A percentile compares a stretch with the other conserved stretches of the same genome.
phyloP scores from a whole-genome alignment of 768 basidiomycete genomes.

The Leucogyrophana mollusca region DNA sequence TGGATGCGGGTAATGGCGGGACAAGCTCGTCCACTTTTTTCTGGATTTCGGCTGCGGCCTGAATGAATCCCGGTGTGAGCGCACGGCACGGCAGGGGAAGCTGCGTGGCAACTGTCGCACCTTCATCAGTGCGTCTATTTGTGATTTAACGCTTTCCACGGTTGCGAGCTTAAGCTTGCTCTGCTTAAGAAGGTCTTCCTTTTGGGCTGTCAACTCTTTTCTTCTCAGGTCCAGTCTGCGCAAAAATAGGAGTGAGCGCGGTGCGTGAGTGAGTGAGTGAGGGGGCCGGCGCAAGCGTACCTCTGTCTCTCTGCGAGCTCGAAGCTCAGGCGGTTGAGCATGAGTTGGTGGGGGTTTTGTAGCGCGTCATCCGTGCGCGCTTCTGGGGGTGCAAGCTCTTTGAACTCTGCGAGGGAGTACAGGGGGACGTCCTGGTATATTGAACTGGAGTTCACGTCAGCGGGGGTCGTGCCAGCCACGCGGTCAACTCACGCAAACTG shows the following conservation, averaged over 20 bases:
- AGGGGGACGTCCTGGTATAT: slow-evolving; percentile 87
- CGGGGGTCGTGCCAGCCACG: background rate
- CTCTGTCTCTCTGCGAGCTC: slow-evolving; percentile 87
- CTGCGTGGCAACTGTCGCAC: slow-evolving; percentile 30
- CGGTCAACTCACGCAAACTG: slow-evolving; percentile 75
- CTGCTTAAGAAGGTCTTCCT: slow-evolving; percentile 79
- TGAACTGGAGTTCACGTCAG: slow-evolving; percentile 47
- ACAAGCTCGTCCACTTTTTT: slow-evolving; percentile 75
- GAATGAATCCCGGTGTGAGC: slow-evolving; percentile 10
- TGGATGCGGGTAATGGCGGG: slow-evolving; percentile 36
- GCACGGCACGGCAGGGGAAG: slow-evolving; percentile 9
- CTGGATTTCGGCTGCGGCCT: slow-evolving; percentile 73
- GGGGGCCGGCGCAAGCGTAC: slow-evolving; percentile 37
- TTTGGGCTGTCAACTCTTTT: slow-evolving; percentile 65
- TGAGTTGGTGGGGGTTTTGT: slow-evolving; percentile 74
- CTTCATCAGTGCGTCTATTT: slow-evolving; percentile 78
- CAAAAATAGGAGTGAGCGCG: slow-evolving; percentile 4
- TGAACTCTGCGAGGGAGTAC: slow-evolving; percentile 68
- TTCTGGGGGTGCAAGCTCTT: slow-evolving; percentile 64
- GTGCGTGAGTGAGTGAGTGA: too few species aligned
- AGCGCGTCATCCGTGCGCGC: slow-evolving; percentile 60
- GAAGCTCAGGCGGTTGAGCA: slow-evolving; percentile 85
- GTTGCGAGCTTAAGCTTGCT: slow-evolving; percentile 71
- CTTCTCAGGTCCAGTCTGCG: slow-evolving; percentile 68
- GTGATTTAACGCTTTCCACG: slow-evolving; percentile 75